phyloP scores from a whole-genome alignment of 2,329 filamentous ascomycete genomes.

The Fusarium chlamydosporum region DNA sequence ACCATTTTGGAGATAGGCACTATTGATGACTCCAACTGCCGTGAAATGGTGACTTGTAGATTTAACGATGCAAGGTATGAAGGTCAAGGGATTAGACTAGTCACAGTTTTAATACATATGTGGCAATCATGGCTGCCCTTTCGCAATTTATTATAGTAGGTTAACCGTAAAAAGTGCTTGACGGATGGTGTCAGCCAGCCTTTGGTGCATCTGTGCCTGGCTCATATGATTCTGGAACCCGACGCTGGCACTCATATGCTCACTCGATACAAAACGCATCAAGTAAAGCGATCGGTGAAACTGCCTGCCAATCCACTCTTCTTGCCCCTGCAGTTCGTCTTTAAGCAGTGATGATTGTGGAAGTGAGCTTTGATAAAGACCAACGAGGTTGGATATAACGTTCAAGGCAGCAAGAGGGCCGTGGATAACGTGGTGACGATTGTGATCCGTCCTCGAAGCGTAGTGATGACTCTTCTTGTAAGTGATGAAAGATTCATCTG shows the following conservation, averaged over 20 bases:
- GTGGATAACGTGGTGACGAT: slow-evolving; percentile 23
- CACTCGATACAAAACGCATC: not conserved
- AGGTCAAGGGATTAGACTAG: not conserved
- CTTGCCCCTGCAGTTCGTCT: not conserved
- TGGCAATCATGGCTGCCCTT: not conserved
- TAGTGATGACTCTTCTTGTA: slow-evolving; percentile 13
- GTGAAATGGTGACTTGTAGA: not conserved
- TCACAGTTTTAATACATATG: not conserved
- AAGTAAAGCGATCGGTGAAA: not conserved
- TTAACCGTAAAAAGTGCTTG: slow-evolving; percentile 9
- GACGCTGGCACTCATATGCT: not conserved
- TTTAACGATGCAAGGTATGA: not conserved
- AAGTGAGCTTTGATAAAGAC: not conserved
- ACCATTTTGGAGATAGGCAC: not conserved
- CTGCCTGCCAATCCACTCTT: not conserved
- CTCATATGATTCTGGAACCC: rapidly evolving
- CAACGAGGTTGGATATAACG: slow-evolving; percentile 9
- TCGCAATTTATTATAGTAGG: not conserved
- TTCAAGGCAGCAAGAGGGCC: slow-evolving; percentile 23
- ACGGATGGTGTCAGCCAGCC: not conserved
- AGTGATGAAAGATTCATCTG: not conserved
- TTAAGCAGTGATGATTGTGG: not conserved
- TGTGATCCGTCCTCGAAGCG: slow-evolving; percentile 26
- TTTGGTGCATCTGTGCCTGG: too few species aligned
- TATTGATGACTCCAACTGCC: not conserved